phyloP scores from a whole-genome alignment of 1,139 yeast species.

The Meyerozyma elateridarum region DNA sequence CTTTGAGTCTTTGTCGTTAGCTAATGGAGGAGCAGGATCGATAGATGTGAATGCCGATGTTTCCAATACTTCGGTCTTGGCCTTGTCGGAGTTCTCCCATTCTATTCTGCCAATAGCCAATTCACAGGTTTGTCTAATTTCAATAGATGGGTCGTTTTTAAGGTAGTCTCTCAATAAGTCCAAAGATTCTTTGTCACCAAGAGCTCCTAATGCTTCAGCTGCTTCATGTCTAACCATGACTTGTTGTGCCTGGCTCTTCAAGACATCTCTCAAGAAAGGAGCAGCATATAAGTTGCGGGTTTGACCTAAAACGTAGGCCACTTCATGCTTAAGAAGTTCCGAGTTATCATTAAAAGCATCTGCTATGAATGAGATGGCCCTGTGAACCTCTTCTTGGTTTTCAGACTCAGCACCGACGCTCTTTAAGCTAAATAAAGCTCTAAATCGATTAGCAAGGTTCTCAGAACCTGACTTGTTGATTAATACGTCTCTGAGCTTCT shows the following conservation, averaged over 20 bases:
- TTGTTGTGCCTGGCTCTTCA: conserved; percentile 64
- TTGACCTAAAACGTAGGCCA: conserved; percentile 97
- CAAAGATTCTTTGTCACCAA: conserved; percentile 79
- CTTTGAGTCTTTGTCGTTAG: conserved; percentile 51
- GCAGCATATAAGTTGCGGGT: conserved; percentile 80
- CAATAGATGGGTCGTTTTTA: conserved; percentile 73
- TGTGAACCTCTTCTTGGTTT: conserved; percentile 46
- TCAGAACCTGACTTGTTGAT: conserved; percentile 60
- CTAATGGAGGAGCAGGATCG: conserved; percentile 98
- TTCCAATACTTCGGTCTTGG: conserved; percentile 64
- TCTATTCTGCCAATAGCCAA: conserved; percentile 90
- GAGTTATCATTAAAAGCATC: conserved; percentile 76
- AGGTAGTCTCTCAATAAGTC: conserved; percentile 59
- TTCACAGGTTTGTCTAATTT: conserved; percentile 96
- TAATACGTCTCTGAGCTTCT: conserved; percentile 66
- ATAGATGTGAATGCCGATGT: conserved; percentile 77
- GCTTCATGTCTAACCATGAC: conserved; percentile 99
- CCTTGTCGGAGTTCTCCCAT: conserved; percentile 76
- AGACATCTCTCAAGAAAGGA: conserved; percentile 66
- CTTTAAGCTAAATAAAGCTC: conserved; percentile 90
- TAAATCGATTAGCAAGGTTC: conserved; percentile 78
- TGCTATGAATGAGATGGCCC: conserved; percentile 80
- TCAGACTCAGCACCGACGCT: conserved; percentile 65
- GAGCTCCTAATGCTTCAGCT: conserved; percentile 97
- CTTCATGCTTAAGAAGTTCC: conserved; percentile 95